Evolutionary conservation across 1,284 basidiomycete genomes (phyloP).

Genomic region (Waitea zeae): DNA sequence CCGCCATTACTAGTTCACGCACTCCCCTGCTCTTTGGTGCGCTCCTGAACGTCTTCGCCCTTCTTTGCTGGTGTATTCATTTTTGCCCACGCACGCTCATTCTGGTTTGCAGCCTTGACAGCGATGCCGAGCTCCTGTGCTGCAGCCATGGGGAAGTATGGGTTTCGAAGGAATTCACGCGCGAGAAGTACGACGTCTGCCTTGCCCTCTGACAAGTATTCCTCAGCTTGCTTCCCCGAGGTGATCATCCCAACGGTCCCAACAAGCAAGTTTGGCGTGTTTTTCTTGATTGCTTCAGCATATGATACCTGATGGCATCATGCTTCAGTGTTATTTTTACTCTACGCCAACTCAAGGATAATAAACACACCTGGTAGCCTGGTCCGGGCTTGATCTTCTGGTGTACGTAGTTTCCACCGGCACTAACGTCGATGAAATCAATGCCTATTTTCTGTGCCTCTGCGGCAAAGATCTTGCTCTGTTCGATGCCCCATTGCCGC

Average conservation of each 20-base stretch:
- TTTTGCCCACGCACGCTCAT: conserved; percentile 39
- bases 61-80: too few species aligned
- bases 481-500: conserved; percentile 70
- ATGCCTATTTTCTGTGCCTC: conserved; percentile 45
- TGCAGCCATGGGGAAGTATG: conserved; percentile 36
- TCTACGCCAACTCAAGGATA: background rate
- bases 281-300: conserved; percentile 50
- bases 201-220: conserved; percentile 43
- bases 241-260: conserved; percentile 66
- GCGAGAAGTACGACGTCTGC: conserved; percentile 57
- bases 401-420: conserved; percentile 47
- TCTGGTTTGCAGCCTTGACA: conserved; percentile 49
- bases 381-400: conserved; percentile 42
- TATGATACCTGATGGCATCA: conserved; percentile 36
- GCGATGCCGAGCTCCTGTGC: conserved; percentile 37
- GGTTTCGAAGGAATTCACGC: conserved; percentile 41
- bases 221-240: conserved; percentile 44
- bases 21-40: too few species aligned
- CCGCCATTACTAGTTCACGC: too few species aligned
- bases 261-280: conserved; percentile 34
- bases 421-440: conserved; percentile 57
- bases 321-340: conserved; percentile 1
- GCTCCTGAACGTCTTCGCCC: too few species aligned
- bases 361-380: conserved; percentile 40
- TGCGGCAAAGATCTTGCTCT: conserved; percentile 41